phyloP scores from a whole-genome alignment of 805 yeast species.

The Metschnikowia aberdeeniae region DNA sequence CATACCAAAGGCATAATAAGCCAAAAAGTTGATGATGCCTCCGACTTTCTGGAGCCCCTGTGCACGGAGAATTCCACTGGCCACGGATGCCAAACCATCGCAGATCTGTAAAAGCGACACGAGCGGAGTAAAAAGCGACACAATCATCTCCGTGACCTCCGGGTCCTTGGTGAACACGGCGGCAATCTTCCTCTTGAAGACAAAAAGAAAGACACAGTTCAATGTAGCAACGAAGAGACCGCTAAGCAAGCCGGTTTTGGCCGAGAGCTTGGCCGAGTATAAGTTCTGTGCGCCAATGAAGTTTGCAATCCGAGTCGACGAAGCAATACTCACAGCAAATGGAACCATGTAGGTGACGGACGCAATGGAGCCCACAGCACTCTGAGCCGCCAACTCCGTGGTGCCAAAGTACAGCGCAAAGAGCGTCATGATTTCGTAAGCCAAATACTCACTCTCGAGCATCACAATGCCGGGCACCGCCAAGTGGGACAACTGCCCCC shows the following conservation, averaged over 20 bases:
- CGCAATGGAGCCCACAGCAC: constrained; percentile 46
- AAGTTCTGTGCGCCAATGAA: constrained; percentile 42
- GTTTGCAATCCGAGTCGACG: constrained; percentile 43
- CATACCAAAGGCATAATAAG: constrained; percentile 66
- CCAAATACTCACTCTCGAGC: constrained; percentile 44
- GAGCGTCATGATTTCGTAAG: constrained; percentile 44
- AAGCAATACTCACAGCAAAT: constrained; percentile 43
- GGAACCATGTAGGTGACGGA: constrained; percentile 44
- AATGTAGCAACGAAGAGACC: constrained; percentile 27
- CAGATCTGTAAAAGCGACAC: constrained; percentile 62
- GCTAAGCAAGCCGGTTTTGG: constrained; percentile 27
- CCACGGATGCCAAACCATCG: constrained; percentile 68
- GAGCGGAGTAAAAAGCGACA: constrained; percentile 51
- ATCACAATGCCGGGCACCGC: constrained; percentile 45
- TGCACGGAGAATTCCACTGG: constrained; percentile 71
- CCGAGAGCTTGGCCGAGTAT: constrained; percentile 34
- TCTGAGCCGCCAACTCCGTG: constrained; percentile 47
- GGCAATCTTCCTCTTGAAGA: constrained; percentile 50
- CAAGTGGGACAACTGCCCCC: constrained; percentile 34
- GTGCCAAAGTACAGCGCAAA: constrained; percentile 48
- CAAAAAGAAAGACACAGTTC: constrained; percentile 45
- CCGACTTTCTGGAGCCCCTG: constrained; percentile 75
- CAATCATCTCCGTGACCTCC: constrained; percentile 51
- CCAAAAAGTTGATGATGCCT: constrained; percentile 62
- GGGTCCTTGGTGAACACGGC: constrained; percentile 57